Evolutionary conservation across 441 rosid species (phyloP).

Genomic region (Euphorbia schlechtendalii): DNA sequence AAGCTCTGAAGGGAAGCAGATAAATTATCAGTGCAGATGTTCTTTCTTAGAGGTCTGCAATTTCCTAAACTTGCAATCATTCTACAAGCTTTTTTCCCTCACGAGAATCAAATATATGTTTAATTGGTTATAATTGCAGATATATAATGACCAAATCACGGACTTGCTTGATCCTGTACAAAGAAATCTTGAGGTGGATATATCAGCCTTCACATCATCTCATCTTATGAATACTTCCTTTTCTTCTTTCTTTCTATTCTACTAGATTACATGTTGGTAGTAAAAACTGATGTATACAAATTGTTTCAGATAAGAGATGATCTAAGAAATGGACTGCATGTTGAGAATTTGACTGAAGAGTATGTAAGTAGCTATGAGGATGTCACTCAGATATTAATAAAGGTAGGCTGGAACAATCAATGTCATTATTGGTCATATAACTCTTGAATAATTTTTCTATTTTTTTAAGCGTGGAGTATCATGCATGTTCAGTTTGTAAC

Average conservation of each 20-base stretch:
- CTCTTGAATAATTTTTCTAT: background rate
- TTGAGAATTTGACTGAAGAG: slow-evolving; percentile 79
- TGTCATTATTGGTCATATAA: background rate
- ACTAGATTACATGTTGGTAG: background rate
- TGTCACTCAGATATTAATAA: slow-evolving; percentile 68
- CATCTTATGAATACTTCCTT: slow-evolving; percentile 7
- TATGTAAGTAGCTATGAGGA: slow-evolving; percentile 80
- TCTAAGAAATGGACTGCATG: slow-evolving; percentile 60
- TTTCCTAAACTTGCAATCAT: slow-evolving; percentile 7
- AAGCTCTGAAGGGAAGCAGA: slow-evolving; percentile 54
- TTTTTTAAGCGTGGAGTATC: background rate
- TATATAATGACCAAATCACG: slow-evolving; percentile 77
- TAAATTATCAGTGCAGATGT: slow-evolving; percentile 87
- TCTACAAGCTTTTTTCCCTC: background rate
- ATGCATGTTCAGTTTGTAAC: background rate
- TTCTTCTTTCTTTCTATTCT: background rate
- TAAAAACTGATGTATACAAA: slow-evolving; percentile 14
- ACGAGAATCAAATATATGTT: background rate
- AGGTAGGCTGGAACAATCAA: slow-evolving; percentile 37
- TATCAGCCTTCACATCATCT: background rate
- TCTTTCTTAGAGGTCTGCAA: slow-evolving; percentile 87
- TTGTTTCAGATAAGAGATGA: slow-evolving; percentile 68
- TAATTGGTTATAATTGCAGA: slow-evolving; percentile 31
- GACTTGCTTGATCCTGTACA: slow-evolving; percentile 86
- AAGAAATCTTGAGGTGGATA: slow-evolving; percentile 77